phyloP scores from a whole-genome alignment of 129 eudicot species.

The Smallanthus sonchifolius region DNA sequence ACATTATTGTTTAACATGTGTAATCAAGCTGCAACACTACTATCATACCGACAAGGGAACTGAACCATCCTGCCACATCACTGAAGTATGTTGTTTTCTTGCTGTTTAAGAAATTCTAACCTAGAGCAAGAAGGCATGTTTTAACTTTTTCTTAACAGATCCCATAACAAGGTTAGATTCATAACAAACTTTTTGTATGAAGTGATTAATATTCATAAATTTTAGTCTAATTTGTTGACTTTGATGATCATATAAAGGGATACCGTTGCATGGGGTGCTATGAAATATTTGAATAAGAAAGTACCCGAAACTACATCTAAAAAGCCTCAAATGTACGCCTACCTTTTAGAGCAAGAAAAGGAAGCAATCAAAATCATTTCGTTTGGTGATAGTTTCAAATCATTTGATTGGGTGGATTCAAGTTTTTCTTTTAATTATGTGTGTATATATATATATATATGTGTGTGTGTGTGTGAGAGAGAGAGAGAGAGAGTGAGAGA shows the following conservation, averaged over 20 bases:
- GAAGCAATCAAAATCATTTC: constrained; percentile 32
- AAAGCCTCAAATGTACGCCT: constrained; percentile 76
- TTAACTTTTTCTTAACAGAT: constrained; percentile 65
- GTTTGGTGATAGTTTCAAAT: background rate
- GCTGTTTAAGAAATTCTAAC: constrained; percentile 72
- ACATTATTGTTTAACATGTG: constrained; percentile 6
- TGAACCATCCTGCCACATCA: constrained; percentile 68
- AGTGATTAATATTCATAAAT: background rate
- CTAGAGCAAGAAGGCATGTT: constrained; percentile 91
- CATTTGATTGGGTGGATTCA: background rate
- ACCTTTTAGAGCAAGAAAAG: constrained; percentile 74
- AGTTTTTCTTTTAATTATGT: no score
- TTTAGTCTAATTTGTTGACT: constrained; percentile 1
- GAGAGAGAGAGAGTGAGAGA: no score
- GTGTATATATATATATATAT: no score
- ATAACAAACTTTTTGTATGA: background rate
- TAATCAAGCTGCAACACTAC: constrained; percentile 89
- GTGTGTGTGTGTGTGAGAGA: no score
- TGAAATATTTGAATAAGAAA: constrained; percentile 81
- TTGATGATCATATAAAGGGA: constrained; percentile 35
- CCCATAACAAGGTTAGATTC: constrained; percentile 74
- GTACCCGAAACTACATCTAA: constrained; percentile 78
- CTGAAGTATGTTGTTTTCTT: constrained; percentile 70
- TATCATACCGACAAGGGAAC: constrained; percentile 79
- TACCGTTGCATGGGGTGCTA: constrained; percentile 82